Percentiles rank a stretch among this genome's conserved stretches.
phyloP scores from a whole-genome alignment of 805 yeast species.

The Kuraishia floccosa region DNA sequence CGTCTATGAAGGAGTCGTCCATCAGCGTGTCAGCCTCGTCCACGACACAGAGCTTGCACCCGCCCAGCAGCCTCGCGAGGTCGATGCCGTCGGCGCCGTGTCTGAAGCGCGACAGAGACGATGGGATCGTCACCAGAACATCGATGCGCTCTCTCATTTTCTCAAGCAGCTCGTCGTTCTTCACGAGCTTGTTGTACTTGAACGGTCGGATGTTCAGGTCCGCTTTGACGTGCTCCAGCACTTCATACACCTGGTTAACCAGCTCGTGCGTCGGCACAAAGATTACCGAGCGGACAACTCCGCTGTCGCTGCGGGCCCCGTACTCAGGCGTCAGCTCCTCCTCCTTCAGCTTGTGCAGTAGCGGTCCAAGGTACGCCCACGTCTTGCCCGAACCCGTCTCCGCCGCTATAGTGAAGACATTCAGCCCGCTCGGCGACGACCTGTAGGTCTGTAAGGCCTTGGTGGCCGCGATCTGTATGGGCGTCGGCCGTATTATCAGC shows the following conservation, averaged over 20 bases:
- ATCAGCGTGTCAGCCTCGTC: slow-evolving; percentile 94
- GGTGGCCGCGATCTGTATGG: slow-evolving; percentile 74
- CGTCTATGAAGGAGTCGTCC: slow-evolving; percentile 67
- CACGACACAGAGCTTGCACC: slow-evolving; percentile 52
- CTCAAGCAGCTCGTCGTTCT: slow-evolving; percentile 40
- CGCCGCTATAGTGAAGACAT: slow-evolving; percentile 76
- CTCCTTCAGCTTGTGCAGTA: slow-evolving; percentile 57
- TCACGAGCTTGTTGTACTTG: slow-evolving; percentile 54
- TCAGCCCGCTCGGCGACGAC: slow-evolving; percentile 23
- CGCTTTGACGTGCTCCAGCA: slow-evolving; percentile 20
- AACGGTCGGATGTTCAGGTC: slow-evolving; percentile 30
- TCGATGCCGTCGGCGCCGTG: slow-evolving; percentile 17
- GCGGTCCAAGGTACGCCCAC: slow-evolving; percentile 76
- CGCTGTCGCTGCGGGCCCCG: slow-evolving; percentile 23
- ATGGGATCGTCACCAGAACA: slow-evolving; percentile 79
- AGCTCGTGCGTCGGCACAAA: slow-evolving; percentile 85
- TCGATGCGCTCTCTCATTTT: slow-evolving; percentile 49
- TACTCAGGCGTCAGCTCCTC: slow-evolving; percentile 30
- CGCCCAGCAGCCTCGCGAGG: slow-evolving; percentile 24
- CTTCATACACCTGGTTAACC: slow-evolving; percentile 62
- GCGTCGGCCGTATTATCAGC: slow-evolving; percentile 46
- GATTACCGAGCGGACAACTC: slow-evolving; percentile 59
- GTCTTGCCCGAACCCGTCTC: slow-evolving; percentile 98
- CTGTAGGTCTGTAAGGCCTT: slow-evolving; percentile 37
- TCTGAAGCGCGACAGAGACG: slow-evolving; percentile 35